Base-by-base conservation (phyloP, 2,329 filamentous ascomycete genomes). In the Colletotrichum falcatum region DNA sequence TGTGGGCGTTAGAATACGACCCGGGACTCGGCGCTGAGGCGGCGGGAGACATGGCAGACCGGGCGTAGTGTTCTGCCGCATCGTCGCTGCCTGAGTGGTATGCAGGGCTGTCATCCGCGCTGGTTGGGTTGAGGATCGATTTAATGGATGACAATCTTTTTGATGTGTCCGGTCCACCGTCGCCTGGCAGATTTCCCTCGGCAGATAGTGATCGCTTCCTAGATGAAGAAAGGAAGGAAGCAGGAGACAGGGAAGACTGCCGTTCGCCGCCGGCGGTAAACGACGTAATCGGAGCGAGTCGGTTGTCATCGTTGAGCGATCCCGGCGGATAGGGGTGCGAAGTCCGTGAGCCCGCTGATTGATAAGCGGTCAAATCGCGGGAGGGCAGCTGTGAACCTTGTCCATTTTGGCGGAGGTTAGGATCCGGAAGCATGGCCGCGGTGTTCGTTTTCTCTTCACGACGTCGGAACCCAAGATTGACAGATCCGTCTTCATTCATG, bases 131-230 rank as follows among this genome's bases (percentile, higher is more conserved):
- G 16, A 95, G 81, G 54, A 94, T 91, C 6, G 92, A 92, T 73
- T 91, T 92, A 72, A 94, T 94, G 3, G 91, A 93, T 23, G 90
- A 93, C 5, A 94, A 81, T 18, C 92, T 89, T 77, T 92, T 87
- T 51, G 88, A 81, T 46, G 81, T 81, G 33, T 89, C 85, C 30
- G 83, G 80, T 2, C 81, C 81, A n/a, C 76, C 74, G 46, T 84
- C 82, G 39, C 77, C 75, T 9, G 74, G 67, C n/a, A 68, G 75
- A 26, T 79, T 76, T n/a, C 77, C 76, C 46, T 89, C 88, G 0
- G 86, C 83, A 0, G 91, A 92, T 73, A 92, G 91, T 0, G 90
- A 92, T 7, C 91, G 86, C 80, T 94, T 93, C 30, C 90, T 86
- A 5, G 85, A 85, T 1, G 88, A 85, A 0, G 87, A 87, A 3